Conservation (phyloP, 441 rosid genomes). For the Eruca vesicaria region DNA sequence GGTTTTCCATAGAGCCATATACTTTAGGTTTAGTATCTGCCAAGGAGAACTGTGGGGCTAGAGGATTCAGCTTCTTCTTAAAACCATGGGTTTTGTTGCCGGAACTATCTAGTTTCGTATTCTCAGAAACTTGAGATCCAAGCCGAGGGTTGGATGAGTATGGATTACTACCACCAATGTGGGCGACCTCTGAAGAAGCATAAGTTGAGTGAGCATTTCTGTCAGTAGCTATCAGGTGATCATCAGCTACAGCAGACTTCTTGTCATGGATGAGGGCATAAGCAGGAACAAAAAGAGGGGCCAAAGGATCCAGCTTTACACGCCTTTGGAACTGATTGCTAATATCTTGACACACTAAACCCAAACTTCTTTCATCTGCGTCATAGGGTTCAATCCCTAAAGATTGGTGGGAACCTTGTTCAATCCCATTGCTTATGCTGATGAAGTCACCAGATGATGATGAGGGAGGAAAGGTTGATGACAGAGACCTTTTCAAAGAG, state of each 20-base stretch:
- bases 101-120: slow-evolving; percentile 18
- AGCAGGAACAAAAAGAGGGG: slow-evolving; percentile 44
- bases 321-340: slow-evolving; percentile 22
- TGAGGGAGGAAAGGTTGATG: slow-evolving; percentile 17
- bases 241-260: slow-evolving; percentile 20
- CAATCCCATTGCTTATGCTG: neutral
- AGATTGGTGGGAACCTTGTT: too few species aligned
- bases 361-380: slow-evolving; percentile 17
- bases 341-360: slow-evolving; percentile 24
- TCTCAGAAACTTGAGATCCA: slow-evolving; percentile 28
- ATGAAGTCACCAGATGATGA: slow-evolving; percentile 24
- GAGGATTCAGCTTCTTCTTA: slow-evolving; percentile 40
- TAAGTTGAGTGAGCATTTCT: too few species aligned
- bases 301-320: slow-evolving; percentile 43
- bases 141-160: slow-evolving; percentile 15
- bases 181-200: slow-evolving; percentile 26
- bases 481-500: slow-evolving; percentile 28
- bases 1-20: slow-evolving; percentile 20
- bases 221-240: slow-evolving; percentile 12
- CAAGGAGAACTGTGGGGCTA: slow-evolving; percentile 42
- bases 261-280: slow-evolving; percentile 7
- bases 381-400: too few species aligned
- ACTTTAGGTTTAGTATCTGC: slow-evolving; percentile 27
- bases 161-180: slow-evolving; percentile 1
- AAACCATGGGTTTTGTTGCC: slow-evolving; percentile 17